These are phyloP conservation scores for Erodium trifolium DNA, from an alignment of 441 rosid genomes.

Conservation along the genomic window DNA sequence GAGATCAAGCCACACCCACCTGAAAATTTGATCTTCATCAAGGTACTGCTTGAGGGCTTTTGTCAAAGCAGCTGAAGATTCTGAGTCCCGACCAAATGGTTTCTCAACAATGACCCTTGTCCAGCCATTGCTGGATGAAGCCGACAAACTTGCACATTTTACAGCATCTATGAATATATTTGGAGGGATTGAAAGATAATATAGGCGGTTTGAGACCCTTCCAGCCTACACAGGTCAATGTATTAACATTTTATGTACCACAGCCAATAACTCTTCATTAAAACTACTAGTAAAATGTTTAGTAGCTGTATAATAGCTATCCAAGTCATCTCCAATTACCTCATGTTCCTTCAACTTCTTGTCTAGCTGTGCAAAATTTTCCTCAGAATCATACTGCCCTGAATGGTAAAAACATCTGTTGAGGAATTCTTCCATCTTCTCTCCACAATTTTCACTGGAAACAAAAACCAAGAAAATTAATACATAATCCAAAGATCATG, in stretches of 20 bases:
- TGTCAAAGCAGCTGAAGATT: slow-evolving; percentile 67
- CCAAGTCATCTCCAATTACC: slow-evolving; percentile 24
- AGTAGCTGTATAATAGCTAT: too few relatives aligned
- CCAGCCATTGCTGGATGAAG: slow-evolving; percentile 74
- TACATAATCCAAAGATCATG: neutral
- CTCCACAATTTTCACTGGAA: slow-evolving; percentile 68
- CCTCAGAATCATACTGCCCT: slow-evolving; percentile 73
- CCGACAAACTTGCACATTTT: slow-evolving; percentile 56
- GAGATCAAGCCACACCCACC: slow-evolving; percentile 28
- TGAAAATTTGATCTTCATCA: slow-evolving; percentile 79
- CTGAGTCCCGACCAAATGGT: slow-evolving; percentile 85
- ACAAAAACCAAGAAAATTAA: neutral
- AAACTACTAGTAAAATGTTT: too few relatives aligned
- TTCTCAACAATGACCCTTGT: slow-evolving; percentile 87
- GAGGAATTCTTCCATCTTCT: slow-evolving; percentile 73
- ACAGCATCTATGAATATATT: slow-evolving; percentile 77
- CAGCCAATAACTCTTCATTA: too few relatives aligned
- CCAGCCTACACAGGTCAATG: slow-evolving; percentile 39
- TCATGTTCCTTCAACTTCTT: slow-evolving; percentile 67
- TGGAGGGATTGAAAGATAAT: slow-evolving; percentile 80
- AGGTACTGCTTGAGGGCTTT: slow-evolving; percentile 67
- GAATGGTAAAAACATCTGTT: slow-evolving; percentile 76
- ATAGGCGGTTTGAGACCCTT: slow-evolving; percentile 59
- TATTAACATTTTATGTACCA: slow-evolving; percentile 10
- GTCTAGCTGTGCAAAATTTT: slow-evolving; percentile 57